phyloP scores from a whole-genome alignment of 257 asterid species.

The Gentiana straminea region DNA sequence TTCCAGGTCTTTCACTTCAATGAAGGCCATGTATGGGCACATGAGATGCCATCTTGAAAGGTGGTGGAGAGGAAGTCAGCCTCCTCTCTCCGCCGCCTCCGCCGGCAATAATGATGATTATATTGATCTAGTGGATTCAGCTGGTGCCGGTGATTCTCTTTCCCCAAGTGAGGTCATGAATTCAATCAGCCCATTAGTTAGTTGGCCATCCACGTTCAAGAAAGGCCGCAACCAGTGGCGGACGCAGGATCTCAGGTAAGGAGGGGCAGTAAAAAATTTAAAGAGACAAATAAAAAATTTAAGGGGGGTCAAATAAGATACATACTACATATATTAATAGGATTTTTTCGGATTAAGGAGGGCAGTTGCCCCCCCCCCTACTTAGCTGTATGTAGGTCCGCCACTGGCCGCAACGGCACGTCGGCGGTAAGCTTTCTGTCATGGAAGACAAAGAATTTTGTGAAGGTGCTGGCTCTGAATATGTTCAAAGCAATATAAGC shows the following conservation, averaged over 20 bases:
- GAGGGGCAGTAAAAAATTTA: no score
- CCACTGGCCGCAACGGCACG: no score
- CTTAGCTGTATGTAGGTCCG: no score
- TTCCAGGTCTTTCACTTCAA: conserved; percentile 32
- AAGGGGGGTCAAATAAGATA: no score
- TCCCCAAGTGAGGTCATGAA: conserved; percentile 7
- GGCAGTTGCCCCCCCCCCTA: no score
- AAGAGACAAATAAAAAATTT: no score
- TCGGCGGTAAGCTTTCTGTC: neutral
- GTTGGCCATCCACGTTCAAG: conserved; percentile 48
- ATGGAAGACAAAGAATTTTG: no score
- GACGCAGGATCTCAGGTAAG: no score
- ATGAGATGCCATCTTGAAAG: conserved; percentile 58
- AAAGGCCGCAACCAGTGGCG: conserved; percentile 66
- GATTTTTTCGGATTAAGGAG: no score
- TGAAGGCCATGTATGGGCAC: conserved; percentile 53
- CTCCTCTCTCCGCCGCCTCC: conserved; percentile 24
- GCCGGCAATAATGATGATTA: conserved; percentile 10
- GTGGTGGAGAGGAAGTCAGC: conserved; percentile 49
- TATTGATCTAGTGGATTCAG: neutral
- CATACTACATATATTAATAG: no score
- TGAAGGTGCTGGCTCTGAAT: no score
- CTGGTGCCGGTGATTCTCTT: neutral
- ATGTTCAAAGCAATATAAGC: no score
- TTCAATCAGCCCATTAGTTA: conserved; percentile 13